phyloP scores from a whole-genome alignment of 2,329 filamentous ascomycete genomes.

The Onygenales sp. region DNA sequence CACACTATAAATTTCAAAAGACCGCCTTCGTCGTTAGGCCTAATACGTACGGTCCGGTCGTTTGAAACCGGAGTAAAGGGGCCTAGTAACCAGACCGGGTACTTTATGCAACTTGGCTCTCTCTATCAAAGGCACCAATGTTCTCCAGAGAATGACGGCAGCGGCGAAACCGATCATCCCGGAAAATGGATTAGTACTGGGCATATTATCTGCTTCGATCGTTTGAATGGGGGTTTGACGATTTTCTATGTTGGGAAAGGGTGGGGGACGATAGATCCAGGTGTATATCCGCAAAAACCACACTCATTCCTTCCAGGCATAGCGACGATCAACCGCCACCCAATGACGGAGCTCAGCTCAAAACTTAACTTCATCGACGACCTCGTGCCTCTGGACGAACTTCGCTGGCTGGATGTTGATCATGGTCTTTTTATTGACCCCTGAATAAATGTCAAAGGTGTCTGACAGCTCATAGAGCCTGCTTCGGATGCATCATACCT shows the following conservation, averaged over 20 bases:
- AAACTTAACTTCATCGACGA: background rate
- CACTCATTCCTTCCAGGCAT: background rate
- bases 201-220: slow-evolving; percentile 29
- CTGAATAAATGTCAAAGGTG: background rate
- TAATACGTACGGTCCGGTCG: slow-evolving; percentile 20
- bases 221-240: slow-evolving; percentile 19
- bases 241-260: slow-evolving; percentile 21
- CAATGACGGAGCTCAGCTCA: background rate
- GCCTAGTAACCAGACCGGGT: background rate
- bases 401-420: slow-evolving; percentile 2
- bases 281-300: slow-evolving; percentile 12
- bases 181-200: slow-evolving; percentile 23
- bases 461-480: too few relatives aligned
- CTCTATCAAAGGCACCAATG: slow-evolving; percentile 17
- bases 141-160: background rate
- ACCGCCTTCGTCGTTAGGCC: slow-evolving; percentile 20
- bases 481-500: too few relatives aligned
- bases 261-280: slow-evolving; percentile 15
- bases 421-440: background rate
- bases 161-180: slow-evolving; percentile 1
- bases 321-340: background rate
- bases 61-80: slow-evolving; percentile 10
- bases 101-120: slow-evolving; percentile 29
- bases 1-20: slow-evolving; percentile 9
- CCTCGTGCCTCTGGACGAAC: background rate